Evolutionary conservation across 805 yeast species (phyloP), one percentile per base, ranked within the genome.

Genomic region (Saturnispora halmiae): DNA sequence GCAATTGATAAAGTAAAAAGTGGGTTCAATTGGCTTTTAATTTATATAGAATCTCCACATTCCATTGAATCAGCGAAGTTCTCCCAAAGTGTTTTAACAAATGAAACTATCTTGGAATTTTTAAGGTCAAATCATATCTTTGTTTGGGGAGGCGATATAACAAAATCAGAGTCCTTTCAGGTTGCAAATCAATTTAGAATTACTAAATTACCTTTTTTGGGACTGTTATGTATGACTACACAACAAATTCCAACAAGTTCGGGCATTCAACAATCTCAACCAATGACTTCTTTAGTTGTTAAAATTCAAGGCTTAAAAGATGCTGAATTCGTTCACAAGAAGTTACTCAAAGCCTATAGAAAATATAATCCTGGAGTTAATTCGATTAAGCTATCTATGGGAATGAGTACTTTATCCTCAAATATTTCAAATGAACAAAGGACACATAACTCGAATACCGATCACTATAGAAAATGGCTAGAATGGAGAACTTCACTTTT

Each of bases 111-210:
- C 40, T 61, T 73, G 11, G 58, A 65, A 28, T 65, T 69, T 50
- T 53, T 76, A 40, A 61, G 60, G 16, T 70, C 72, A 16, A 70
- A 69, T 35, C 70, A 82, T 34, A 56, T 79, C 2, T 48, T 84
- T 3, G 60, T 84, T 2, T 90, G 97, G 97, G 94, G 88, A 31
- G 95, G 96, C 7, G 80, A 84, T 54, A 73, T 82, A 19, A 70
- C 73, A n/a, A 77, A 77, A 42, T 75, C 87, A 16, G 97, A 90
- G 58, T 84, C 90, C 1, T 78, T 75, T 53, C 94, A 85, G 51
- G 78, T 86, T 13, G 82, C 94, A 0, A 79, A 82, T 53, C 76
- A 80, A 29, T 70, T 88, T 45, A 72, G 74, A 43, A 79, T 80
- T 31, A 71, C 85, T 16, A 72, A 74, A 48, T 78, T 79, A 52